Conservation (phyloP, 805 yeast species). For the Yamadazyma endophytica region DNA sequence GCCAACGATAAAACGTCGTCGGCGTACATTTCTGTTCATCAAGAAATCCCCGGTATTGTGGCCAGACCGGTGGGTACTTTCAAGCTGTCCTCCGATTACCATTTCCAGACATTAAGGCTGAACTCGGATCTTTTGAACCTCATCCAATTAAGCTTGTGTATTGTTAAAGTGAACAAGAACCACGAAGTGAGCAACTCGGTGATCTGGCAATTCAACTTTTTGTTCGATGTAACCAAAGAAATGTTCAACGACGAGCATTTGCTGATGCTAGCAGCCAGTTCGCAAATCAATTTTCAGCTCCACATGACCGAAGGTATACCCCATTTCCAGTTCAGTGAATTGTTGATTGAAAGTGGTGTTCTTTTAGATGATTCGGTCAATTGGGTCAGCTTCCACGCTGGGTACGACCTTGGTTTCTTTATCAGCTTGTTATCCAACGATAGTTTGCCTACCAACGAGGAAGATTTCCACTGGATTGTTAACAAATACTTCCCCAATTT, state of each 20-base stretch:
- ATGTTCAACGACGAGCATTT: conserved; percentile 88
- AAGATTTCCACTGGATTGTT: conserved; percentile 71
- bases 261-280: conserved; percentile 73
- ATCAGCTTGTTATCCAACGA: conserved; percentile 71
- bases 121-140: conserved; percentile 84
- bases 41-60: conserved; percentile 94
- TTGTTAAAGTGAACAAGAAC: conserved; percentile 28
- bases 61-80: conserved; percentile 96
- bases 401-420: conserved; percentile 91
- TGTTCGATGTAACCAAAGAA: conserved; percentile 68
- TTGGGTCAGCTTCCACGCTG: conserved; percentile 92
- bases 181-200: conserved; percentile 60
- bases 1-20: conserved; percentile 44
- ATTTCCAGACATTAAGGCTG: conserved; percentile 89
- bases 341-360: conserved; percentile 81
- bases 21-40: conserved; percentile 66
- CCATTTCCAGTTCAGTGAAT: conserved; percentile 74
- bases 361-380: conserved; percentile 64
- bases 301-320: conserved; percentile 78
- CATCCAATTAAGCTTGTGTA: conserved; percentile 62
- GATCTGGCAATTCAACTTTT: conserved; percentile 97
- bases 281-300: conserved; percentile 69
- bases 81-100: conserved; percentile 85
- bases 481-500: conserved; percentile 72
- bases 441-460: conserved; percentile 74